These are phyloP conservation scores for Hymenoscyphus fraxineus DNA, from an alignment of 2,329 filamentous ascomycete species.

Conservation along the genomic window DNA sequence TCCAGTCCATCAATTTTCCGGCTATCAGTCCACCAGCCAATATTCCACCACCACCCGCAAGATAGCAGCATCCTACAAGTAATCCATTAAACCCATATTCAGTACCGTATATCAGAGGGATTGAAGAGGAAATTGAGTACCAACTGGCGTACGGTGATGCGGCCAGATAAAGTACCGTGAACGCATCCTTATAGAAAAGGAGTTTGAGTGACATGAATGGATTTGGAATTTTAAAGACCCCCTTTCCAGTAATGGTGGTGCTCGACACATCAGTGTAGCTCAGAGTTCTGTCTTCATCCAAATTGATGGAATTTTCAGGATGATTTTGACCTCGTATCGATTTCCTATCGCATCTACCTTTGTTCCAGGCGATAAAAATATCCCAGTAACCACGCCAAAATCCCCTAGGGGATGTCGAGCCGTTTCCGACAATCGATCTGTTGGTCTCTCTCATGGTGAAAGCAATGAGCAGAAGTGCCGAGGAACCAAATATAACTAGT, in stretches of 20 bases:
- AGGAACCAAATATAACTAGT: slow-evolving; percentile 33
- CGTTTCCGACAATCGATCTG: slow-evolving; percentile 38
- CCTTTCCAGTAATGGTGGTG: background rate
- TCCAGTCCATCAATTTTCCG: slow-evolving; percentile 49
- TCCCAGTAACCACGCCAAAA: background rate
- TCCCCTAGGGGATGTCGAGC: slow-evolving; percentile 11
- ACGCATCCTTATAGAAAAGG: slow-evolving; percentile 1
- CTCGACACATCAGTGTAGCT: background rate
- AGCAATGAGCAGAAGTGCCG: slow-evolving; percentile 36
- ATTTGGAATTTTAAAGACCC: background rate
- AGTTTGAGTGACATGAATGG: background rate
- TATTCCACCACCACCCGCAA: slow-evolving; percentile 11
- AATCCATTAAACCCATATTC: slow-evolving; percentile 42
- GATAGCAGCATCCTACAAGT: slow-evolving; percentile 21
- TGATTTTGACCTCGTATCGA: background rate
- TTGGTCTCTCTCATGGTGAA: slow-evolving; percentile 42
- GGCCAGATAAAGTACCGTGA: background rate
- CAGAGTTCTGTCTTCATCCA: background rate
- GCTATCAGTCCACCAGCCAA: background rate
- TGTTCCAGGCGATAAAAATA: background rate
- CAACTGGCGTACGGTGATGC: background rate
- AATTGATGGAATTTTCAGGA: background rate
- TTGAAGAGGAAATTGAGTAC: slow-evolving; percentile 23
- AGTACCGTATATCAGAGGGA: slow-evolving; percentile 43
- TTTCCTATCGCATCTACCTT: background rate